Evolutionary conservation across 2,329 filamentous ascomycete genomes (phyloP).

Genomic region (Chalara sp.): DNA sequence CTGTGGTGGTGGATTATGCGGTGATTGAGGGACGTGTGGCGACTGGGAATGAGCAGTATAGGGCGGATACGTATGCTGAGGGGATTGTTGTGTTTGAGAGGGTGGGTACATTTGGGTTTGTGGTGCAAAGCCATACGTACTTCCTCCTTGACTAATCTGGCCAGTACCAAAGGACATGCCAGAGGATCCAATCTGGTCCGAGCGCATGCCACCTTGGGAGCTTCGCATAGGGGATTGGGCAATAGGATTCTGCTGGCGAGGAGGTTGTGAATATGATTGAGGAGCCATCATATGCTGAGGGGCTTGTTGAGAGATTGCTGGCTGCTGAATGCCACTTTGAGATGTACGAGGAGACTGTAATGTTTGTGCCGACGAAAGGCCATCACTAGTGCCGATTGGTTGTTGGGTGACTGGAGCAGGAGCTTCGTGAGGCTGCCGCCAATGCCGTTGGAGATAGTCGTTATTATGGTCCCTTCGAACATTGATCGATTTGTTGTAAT

Average conservation of each 20-base stretch:
- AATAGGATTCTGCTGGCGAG: conserved; percentile 65
- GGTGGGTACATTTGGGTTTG: conserved; percentile 57
- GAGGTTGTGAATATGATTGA: conserved; percentile 62
- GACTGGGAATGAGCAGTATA: conserved; percentile 38
- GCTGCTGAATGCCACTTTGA: conserved; percentile 47
- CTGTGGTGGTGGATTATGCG: conserved; percentile 52
- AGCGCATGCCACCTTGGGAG: conserved; percentile 47
- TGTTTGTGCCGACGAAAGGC: conserved; percentile 44
- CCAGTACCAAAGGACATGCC: conserved; percentile 49
- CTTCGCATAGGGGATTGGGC: conserved; percentile 67
- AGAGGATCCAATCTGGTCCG: conserved; percentile 60
- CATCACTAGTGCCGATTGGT: conserved; percentile 31
- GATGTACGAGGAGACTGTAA: conserved; percentile 53
- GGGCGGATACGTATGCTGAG: conserved; percentile 42
- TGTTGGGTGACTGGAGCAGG: conserved; percentile 41
- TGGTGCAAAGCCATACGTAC: conserved; percentile 54
- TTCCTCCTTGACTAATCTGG: conserved; percentile 39
- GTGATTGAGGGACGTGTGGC: conserved; percentile 35
- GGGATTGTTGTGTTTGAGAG: conserved; percentile 54
- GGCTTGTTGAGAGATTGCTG: conserved; percentile 36
- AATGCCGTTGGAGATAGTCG: conserved; percentile 75
- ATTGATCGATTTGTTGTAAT: conserved; percentile 82
- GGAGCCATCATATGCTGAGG: conserved; percentile 37
- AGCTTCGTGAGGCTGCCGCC: conserved; percentile 77
- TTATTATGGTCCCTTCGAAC: conserved; percentile 72